phyloP scores from a whole-genome alignment of 2,329 filamentous ascomycete species.

The Alternaria ethzedia region DNA sequence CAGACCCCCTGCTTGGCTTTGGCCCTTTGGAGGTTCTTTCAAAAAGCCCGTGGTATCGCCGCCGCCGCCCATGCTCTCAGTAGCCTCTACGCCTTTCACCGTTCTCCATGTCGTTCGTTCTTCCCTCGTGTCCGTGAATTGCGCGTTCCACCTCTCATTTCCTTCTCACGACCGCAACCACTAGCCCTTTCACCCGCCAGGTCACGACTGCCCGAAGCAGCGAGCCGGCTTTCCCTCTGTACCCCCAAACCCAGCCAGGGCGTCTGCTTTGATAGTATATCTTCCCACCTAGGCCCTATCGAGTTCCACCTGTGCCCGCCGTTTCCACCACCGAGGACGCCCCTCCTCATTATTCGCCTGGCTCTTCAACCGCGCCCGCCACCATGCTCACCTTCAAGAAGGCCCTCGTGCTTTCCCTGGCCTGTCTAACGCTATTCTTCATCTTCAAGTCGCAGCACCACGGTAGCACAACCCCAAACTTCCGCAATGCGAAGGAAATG shows the following conservation, averaged over 20 bases:
- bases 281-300: constrained; percentile 8
- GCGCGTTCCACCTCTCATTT: constrained; percentile 6
- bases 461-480: constrained; percentile 33
- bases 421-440: constrained; percentile 72
- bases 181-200: constrained; percentile 1
- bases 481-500: constrained; percentile 45
- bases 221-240: neutral
- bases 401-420: constrained; percentile 73
- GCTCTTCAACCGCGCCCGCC: constrained; percentile 13
- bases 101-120: neutral
- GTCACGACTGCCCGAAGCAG: constrained; percentile 6
- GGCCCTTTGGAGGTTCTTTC: neutral
- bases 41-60: constrained; percentile 3
- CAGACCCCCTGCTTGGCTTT: constrained; percentile 10
- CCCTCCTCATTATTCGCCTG: neutral
- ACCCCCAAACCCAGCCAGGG: constrained; percentile 11
- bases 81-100: neutral
- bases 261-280: constrained; percentile 6
- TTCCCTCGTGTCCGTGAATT: constrained; percentile 1
- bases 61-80: neutral
- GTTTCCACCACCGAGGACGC: neutral
- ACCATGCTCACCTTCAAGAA: constrained; percentile 81
- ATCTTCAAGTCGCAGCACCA: constrained; percentile 68
- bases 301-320: constrained; percentile 1
- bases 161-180: neutral